Conservation (phyloP, 768 basidiomycete genomes). For the Candolleomyces aberdarensis region DNA sequence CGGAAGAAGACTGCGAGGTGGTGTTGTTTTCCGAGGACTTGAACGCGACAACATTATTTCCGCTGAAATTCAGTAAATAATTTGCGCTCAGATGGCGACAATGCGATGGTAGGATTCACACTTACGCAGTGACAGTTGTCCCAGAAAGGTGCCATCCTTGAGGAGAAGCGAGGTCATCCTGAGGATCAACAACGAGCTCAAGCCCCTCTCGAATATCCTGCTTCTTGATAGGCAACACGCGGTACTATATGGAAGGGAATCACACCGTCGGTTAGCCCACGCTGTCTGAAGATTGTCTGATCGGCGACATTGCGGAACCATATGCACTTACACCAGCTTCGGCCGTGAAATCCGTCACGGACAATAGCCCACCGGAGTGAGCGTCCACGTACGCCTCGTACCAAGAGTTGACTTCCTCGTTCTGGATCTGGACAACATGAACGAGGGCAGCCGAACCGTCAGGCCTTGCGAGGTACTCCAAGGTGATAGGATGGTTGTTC, state of each 20-base stretch:
- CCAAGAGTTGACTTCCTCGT: conserved; percentile 37
- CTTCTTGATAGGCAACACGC: conserved; percentile 44
- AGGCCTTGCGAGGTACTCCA: conserved; percentile 38
- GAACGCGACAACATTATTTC: conserved; percentile 30
- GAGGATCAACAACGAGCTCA: conserved; percentile 43
- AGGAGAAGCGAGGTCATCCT: conserved; percentile 46
- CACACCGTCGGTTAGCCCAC: background rate
- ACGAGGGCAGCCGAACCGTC: conserved; percentile 36
- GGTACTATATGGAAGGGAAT: conserved; percentile 26
- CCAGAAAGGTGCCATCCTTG: conserved; percentile 40
- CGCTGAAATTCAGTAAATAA: background rate
- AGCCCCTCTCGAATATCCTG: conserved; percentile 48
- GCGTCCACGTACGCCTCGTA: conserved; percentile 57
- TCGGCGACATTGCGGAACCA: background rate
- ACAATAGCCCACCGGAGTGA: conserved; percentile 43
- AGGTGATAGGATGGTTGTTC: conserved; percentile 29
- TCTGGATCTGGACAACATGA: conserved; percentile 33
- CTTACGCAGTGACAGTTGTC: background rate
- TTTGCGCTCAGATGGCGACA: background rate
- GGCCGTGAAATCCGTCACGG: conserved; percentile 50
- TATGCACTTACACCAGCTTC: conserved; percentile 31
- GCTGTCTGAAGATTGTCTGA: no score
- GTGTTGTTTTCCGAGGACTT: conserved; percentile 21
- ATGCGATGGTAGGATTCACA: background rate
- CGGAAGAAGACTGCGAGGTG: conserved; percentile 33